Evolutionary conservation across 2,329 filamentous ascomycete species (phyloP).

Genomic region (Alternaria incomplexa): DNA sequence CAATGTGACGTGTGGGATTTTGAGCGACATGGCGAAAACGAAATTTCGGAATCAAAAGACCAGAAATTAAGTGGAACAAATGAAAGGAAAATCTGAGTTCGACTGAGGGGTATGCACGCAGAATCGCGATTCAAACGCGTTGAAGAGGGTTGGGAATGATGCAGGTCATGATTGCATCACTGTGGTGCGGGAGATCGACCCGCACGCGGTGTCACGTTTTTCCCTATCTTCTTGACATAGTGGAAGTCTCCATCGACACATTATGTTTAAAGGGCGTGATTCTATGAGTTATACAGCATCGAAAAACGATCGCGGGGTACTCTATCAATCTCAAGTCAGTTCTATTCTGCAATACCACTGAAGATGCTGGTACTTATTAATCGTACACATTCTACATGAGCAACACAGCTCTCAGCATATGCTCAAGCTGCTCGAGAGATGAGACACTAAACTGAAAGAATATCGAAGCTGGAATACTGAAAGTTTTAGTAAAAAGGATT

Average conservation of each 20-base stretch:
- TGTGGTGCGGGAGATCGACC: neutral
- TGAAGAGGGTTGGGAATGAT: neutral
- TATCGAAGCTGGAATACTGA: neutral
- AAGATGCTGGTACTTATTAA: too few relatives aligned
- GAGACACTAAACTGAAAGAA: neutral
- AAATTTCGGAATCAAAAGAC: neutral
- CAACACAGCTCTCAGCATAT: too few relatives aligned
- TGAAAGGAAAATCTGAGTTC: neutral
- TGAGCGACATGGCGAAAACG: slow-evolving; percentile 9
- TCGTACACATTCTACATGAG: neutral
- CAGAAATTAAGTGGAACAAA: neutral
- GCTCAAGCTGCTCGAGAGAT: neutral
- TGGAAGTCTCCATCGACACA: neutral
- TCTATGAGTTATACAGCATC: too few relatives aligned
- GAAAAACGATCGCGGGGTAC: too few relatives aligned
- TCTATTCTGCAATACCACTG: too few relatives aligned
- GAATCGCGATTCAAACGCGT: neutral
- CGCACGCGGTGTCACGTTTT: slow-evolving; percentile 12
- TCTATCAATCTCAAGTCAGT: too few relatives aligned
- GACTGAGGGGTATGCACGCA: neutral
- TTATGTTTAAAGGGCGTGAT: neutral
- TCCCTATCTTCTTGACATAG: neutral
- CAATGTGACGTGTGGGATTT: slow-evolving; percentile 25
- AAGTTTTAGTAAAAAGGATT: neutral
- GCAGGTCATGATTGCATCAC: slow-evolving; percentile 16